Percentiles rank a stretch among this genome's conserved stretches.
Evolutionary conservation across 371 early-diverging fungal species (phyloP).

Genomic region (Mortierella sp.): DNA sequence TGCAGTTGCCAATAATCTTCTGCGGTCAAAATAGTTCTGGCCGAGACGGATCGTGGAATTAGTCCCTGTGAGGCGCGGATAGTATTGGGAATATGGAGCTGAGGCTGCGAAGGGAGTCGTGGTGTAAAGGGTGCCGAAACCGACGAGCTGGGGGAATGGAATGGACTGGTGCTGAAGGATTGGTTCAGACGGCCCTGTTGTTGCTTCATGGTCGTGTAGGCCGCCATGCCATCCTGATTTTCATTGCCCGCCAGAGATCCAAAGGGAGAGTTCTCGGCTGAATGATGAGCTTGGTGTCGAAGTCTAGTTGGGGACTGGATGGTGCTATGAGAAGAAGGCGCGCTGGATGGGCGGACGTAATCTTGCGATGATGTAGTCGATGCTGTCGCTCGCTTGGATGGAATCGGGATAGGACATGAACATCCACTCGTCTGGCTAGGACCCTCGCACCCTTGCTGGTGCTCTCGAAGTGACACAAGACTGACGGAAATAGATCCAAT

Average conservation of each 20-base stretch:
- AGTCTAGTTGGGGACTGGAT: neutral
- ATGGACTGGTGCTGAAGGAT: conserved; percentile 14
- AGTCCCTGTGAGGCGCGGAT: conserved; percentile 3
- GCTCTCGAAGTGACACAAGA: neutral
- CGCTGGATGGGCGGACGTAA: neutral
- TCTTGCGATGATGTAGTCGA: neutral
- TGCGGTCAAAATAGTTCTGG: conserved; percentile 25
- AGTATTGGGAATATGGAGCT: conserved; percentile 3
- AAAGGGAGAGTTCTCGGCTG: neutral
- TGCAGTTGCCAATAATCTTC: conserved; percentile 22
- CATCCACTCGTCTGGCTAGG: neutral
- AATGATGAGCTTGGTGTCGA: neutral
- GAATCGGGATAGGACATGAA: neutral
- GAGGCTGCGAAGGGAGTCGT: conserved; percentile 48
- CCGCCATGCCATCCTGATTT: neutral
- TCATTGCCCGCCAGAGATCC: neutral
- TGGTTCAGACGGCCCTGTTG: conserved; percentile 14
- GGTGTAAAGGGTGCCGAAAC: conserved; percentile 49
- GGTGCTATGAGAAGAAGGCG: neutral
- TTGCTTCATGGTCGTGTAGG: neutral
- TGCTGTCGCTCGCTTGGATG: neutral
- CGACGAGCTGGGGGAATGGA: conserved; percentile 38
- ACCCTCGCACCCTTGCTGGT: neutral
- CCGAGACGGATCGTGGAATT: conserved; percentile 8
- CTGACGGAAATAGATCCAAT: conserved; percentile 4